A percentile compares a stretch with the other conserved stretches of the same genome.
phyloP scores from a whole-genome alignment of 176 grass and related monocot species.

The Phoenix dactylifera region DNA sequence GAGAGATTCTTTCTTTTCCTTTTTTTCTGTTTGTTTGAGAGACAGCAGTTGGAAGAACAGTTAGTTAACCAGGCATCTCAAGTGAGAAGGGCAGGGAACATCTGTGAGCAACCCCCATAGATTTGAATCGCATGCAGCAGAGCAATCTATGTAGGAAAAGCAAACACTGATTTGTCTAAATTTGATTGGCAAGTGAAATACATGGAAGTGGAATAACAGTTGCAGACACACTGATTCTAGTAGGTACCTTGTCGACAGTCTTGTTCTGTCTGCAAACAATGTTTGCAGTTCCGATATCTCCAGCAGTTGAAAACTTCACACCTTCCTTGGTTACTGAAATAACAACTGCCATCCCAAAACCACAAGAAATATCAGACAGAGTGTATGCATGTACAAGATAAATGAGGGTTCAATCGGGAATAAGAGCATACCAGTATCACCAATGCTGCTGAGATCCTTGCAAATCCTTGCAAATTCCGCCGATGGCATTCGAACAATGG shows the following conservation, averaged over 20 bases:
- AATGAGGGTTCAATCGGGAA: no score
- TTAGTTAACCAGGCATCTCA: no score
- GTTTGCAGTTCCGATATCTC: constrained; percentile 91
- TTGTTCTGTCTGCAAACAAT: constrained; percentile 95
- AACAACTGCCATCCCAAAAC: constrained; percentile 29
- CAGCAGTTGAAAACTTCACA: constrained; percentile 89
- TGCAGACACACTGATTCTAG: background rate
- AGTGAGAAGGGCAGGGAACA: no score
- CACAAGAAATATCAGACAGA: background rate
- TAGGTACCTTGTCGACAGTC: constrained; percentile 74
- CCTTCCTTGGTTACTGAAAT: constrained; percentile 97
- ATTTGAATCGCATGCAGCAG: no score
- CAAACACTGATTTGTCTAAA: no score
- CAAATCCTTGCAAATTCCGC: constrained; percentile 75
- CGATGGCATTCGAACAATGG: constrained; percentile 81
- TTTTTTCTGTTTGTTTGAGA: no score
- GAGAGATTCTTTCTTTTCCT: no score
- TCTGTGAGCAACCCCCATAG: no score
- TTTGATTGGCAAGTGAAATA: no score
- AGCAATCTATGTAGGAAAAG: no score
- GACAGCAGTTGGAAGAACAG: no score
- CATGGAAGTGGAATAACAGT: no score
- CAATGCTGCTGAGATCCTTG: constrained; percentile 91
- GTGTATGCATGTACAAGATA: background rate
- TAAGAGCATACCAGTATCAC: constrained; percentile 44